A percentile compares a stretch with the other conserved stretches of the same genome.
Conservation (phyloP, 148 eudicot genomes). For the Rhododendron mucronatum region DNA sequence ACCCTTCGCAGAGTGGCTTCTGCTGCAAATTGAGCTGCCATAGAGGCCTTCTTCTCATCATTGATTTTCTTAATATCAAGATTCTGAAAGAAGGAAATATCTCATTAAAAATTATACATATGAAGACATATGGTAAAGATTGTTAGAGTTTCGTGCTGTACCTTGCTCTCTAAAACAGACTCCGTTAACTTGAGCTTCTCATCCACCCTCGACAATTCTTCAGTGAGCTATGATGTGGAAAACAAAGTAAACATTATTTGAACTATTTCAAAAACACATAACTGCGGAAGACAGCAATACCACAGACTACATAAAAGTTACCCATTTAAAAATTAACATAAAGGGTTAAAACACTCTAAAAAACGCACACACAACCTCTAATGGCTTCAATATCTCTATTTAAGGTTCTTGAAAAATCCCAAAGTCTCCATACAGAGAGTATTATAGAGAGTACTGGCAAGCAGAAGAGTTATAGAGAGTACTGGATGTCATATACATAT, state of each 20-base stretch:
- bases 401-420: neutral
- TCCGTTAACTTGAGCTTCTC: constrained; percentile 65
- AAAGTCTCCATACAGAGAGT: neutral
- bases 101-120: neutral
- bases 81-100: constrained; percentile 34
- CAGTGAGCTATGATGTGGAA: constrained; percentile 44
- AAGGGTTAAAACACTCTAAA: neutral
- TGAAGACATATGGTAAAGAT: neutral
- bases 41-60: constrained; percentile 71
- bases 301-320: neutral
- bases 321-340: neutral
- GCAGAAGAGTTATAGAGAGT: neutral
- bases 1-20: constrained; percentile 73
- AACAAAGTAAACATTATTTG: constrained; percentile 9
- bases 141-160: constrained; percentile 13
- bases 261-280: neutral
- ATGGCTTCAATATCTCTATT: neutral
- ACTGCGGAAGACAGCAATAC: neutral
- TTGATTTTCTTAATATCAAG: constrained; percentile 69
- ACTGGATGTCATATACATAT: neutral
- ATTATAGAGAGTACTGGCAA: neutral
- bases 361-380: neutral
- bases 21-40: constrained; percentile 80
- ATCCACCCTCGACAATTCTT: constrained; percentile 55
- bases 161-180: constrained; percentile 66